phyloP scores from a whole-genome alignment of 306 rosid species.

The Spatholobus suberectus region DNA sequence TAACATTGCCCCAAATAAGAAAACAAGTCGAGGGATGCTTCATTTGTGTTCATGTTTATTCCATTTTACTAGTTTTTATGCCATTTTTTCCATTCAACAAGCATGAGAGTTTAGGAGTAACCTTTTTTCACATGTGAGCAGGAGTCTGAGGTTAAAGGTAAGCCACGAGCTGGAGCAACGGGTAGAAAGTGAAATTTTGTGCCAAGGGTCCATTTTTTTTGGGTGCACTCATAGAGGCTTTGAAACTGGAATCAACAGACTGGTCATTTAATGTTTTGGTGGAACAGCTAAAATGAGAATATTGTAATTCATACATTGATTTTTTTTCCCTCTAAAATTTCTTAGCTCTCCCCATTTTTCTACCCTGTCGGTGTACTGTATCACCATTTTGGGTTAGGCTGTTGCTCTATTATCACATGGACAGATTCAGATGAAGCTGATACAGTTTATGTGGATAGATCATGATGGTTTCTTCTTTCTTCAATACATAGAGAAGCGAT shows the following conservation, averaged over 20 bases:
- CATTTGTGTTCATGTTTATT: background rate
- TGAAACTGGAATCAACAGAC: conserved; percentile 1
- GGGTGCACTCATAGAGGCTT: conserved; percentile 18
- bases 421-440: conserved; percentile 22
- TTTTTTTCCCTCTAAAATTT: background rate
- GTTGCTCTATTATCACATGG: conserved; percentile 19
- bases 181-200: conserved; percentile 49
- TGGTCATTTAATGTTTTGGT: conserved; percentile 7
- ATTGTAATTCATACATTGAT: background rate
- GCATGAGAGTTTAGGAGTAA: conserved; percentile 17
- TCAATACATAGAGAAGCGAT: background rate
- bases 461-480: background rate
- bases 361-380: background rate
- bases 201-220: background rate
- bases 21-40: background rate
- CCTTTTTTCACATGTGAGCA: conserved; percentile 32
- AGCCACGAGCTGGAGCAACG: conserved; percentile 48
- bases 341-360: conserved; percentile 1
- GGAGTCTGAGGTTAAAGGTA: conserved; percentile 58
- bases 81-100: background rate
- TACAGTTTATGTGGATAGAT: conserved; percentile 14
- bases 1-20: too few species aligned
- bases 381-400: conserved; percentile 25
- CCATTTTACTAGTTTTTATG: background rate
- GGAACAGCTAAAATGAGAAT: conserved; percentile 6